These are phyloP conservation scores for Oryza australiensis DNA, from an alignment of 176 grass and related monocot species.

Conservation along the genomic window DNA sequence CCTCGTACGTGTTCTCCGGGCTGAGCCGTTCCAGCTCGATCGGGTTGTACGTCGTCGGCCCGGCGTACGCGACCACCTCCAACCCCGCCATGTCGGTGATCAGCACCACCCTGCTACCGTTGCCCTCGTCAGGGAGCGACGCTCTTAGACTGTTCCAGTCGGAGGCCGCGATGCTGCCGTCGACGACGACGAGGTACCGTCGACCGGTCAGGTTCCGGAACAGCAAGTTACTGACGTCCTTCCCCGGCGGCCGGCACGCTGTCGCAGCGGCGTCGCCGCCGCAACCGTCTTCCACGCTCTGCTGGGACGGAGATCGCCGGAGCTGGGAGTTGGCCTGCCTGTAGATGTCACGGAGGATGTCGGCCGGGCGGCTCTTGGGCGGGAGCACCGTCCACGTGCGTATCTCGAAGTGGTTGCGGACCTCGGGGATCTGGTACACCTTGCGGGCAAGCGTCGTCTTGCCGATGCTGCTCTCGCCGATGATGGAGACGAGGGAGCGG, in stretches of 20 bases:
- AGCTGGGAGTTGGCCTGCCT: slow-evolving; percentile 27
- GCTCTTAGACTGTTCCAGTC: slow-evolving; percentile 56
- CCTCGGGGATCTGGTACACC: slow-evolving; percentile 44
- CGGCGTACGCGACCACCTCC: slow-evolving; percentile 21
- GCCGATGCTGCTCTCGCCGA: slow-evolving; percentile 52
- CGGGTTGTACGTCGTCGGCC: not conserved
- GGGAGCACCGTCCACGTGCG: slow-evolving; percentile 50
- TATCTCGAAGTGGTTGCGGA: slow-evolving; percentile 56
- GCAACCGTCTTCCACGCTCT: not conserved
- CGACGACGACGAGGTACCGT: slow-evolving; percentile 48
- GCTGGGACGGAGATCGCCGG: not conserved
- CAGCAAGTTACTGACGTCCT: slow-evolving; percentile 37
- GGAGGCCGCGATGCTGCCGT: slow-evolving; percentile 27
- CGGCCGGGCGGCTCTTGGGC: slow-evolving; percentile 34
- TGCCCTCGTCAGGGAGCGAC: slow-evolving; percentile 49
- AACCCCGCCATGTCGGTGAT: slow-evolving; percentile 23
- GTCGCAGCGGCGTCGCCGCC: not conserved
- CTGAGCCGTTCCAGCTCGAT: slow-evolving; percentile 29
- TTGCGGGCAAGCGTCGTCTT: slow-evolving; percentile 51
- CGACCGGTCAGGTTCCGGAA: slow-evolving; percentile 27
- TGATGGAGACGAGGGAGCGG: slow-evolving; percentile 47
- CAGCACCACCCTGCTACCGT: slow-evolving; percentile 49
- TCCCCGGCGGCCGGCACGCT: not conserved
- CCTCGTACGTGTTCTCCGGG: slow-evolving; percentile 48
- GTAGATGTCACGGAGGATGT: slow-evolving; percentile 44